Evolutionary conservation across 2,329 filamentous ascomycete species (phyloP).

Genomic region (Chrysoporthe puriensis): DNA sequence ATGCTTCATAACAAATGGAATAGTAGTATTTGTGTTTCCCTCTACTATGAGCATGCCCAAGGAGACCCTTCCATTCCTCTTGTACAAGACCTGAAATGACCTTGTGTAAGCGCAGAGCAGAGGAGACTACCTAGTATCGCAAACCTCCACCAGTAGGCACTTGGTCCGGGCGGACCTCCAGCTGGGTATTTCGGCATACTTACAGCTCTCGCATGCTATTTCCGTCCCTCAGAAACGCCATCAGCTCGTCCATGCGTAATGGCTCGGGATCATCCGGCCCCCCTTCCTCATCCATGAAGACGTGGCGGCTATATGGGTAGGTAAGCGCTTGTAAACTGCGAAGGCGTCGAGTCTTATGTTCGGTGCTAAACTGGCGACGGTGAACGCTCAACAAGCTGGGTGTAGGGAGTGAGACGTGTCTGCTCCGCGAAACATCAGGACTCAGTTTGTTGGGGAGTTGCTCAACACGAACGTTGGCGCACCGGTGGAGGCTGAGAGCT

Average conservation of each 20-base stretch:
- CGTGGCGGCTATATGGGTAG: background rate
- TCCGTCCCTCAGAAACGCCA: constrained; percentile 1
- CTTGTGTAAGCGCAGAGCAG: too few species aligned
- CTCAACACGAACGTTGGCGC: background rate
- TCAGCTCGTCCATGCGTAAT: constrained; percentile 1
- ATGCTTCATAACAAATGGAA: too few species aligned
- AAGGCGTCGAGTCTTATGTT: background rate
- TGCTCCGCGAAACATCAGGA: background rate
- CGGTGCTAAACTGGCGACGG: background rate
- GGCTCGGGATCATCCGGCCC: background rate
- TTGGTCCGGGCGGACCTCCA: background rate
- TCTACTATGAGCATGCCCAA: too few species aligned
- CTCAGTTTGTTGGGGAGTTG: background rate
- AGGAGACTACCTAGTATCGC: background rate
- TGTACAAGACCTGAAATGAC: too few species aligned
- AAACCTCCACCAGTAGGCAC: background rate
- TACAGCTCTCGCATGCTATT: constrained; percentile 6
- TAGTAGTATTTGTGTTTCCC: too few species aligned
- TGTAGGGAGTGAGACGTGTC: background rate
- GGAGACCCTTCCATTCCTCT: too few species aligned
- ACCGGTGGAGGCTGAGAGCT: background rate
- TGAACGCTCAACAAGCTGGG: background rate
- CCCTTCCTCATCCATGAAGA: background rate
- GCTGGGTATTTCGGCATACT: background rate
- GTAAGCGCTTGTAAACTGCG: background rate